A percentile compares a stretch with the other conserved stretches of the same genome.
Conservation (phyloP, 495 filamentous ascomycete genomes). For the Gamarada debralockiae region DNA sequence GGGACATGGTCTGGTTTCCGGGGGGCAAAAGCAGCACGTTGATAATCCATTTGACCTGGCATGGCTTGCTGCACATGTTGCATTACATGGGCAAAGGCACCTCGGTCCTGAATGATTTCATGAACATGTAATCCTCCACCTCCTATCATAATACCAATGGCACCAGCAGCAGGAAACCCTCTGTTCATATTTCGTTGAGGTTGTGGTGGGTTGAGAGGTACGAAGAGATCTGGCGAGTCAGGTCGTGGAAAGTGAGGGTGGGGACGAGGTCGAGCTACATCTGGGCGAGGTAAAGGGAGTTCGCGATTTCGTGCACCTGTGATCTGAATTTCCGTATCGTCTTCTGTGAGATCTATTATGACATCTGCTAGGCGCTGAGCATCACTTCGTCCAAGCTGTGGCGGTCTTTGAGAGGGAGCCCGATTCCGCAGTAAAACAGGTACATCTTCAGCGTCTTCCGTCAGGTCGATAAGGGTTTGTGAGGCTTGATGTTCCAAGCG, state of each 20-base stretch:
- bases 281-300: constrained; percentile 5
- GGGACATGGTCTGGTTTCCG: constrained; percentile 45
- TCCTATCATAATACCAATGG: not conserved
- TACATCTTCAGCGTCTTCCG: constrained; percentile 32
- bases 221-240: constrained; percentile 18
- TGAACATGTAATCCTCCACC: not conserved
- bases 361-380: constrained; percentile 24
- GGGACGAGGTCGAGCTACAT: not conserved
- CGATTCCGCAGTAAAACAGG: constrained; percentile 13
- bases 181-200: not conserved
- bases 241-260: not conserved
- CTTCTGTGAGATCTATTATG: constrained; percentile 31
- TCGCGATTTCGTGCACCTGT: not conserved
- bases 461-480: constrained; percentile 36
- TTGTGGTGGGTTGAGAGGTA: constrained; percentile 1
- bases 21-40: constrained; percentile 23
- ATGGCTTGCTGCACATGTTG: constrained; percentile 13
- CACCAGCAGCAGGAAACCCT: not conserved
- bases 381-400: constrained; percentile 19
- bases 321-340: constrained; percentile 16
- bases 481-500: constrained; percentile 24
- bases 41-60: constrained; percentile 30
- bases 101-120: not conserved
- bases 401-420: constrained; percentile 25
- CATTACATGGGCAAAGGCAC: not conserved